These are phyloP conservation scores for Rubus idaeus DNA, from an alignment of 306 rosid genomes.

Conservation along the genomic window DNA sequence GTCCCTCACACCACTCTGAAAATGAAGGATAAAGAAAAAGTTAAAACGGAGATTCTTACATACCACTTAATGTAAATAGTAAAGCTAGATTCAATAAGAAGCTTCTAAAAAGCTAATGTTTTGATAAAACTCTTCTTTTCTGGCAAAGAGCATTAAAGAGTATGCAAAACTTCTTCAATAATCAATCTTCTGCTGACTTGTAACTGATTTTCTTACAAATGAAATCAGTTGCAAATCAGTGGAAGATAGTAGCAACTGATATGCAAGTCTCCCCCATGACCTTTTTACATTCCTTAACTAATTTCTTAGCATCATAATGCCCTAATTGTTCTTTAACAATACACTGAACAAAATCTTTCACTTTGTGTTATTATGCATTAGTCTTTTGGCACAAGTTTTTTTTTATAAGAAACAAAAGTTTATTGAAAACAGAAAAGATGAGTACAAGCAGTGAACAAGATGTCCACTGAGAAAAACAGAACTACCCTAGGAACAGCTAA, in stretches of 20 bases:
- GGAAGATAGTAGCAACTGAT: not conserved
- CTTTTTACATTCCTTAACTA: not conserved
- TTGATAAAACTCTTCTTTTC: not conserved
- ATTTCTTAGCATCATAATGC: not conserved
- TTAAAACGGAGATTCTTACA: not conserved
- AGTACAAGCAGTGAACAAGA: too few species aligned
- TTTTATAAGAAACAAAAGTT: too few species aligned
- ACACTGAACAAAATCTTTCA: not conserved
- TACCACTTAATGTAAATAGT: not conserved
- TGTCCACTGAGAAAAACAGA: too few species aligned
- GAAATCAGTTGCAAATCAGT: not conserved
- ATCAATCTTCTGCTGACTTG: not conserved
- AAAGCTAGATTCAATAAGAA: not conserved
- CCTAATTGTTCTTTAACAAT: not conserved
- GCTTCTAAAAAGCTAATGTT: not conserved
- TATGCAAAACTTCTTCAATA: not conserved
- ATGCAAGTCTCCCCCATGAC: not conserved
- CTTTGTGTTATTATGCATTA: not conserved
- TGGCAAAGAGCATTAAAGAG: not conserved
- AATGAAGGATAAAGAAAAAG: constrained; percentile 22
- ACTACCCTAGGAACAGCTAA: too few species aligned
- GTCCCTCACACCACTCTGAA: constrained; percentile 94
- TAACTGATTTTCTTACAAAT: not conserved
- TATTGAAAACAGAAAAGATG: too few species aligned
- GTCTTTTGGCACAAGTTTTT: not conserved